phyloP scores from a whole-genome alignment of 2,329 filamentous ascomycete species.

The Cladophialophora immunda region DNA sequence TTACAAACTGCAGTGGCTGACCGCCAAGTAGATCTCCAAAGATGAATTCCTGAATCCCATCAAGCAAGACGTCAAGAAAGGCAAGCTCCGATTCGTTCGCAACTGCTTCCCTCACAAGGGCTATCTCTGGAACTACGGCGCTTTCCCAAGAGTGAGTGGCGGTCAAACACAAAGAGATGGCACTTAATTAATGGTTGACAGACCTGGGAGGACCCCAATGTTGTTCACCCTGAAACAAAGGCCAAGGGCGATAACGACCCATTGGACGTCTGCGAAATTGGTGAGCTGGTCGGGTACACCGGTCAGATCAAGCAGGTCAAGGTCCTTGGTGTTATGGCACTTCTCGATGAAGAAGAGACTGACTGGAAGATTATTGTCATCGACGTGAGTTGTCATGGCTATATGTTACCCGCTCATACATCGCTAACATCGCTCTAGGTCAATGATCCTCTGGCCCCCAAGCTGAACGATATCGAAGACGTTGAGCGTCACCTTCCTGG shows the following conservation, averaged over 20 bases:
- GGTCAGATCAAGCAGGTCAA: slow-evolving; percentile 99
- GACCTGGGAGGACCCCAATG: slow-evolving; percentile 99
- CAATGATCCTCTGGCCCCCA: slow-evolving; percentile 93
- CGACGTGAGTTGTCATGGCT: slow-evolving; percentile 60
- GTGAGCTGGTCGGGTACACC: slow-evolving; percentile 93
- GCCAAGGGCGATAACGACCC: slow-evolving; percentile 99
- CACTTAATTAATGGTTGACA: slow-evolving; percentile 50
- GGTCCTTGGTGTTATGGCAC: slow-evolving; percentile 98
- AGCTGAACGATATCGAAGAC: slow-evolving; percentile 98
- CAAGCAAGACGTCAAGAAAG: slow-evolving; percentile 99
- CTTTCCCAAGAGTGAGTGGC: slow-evolving; percentile 87
- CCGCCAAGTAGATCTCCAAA: slow-evolving; percentile 82
- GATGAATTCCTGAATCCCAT: slow-evolving; percentile 98
- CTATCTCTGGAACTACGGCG: slow-evolving; percentile 99
- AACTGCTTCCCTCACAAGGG: slow-evolving; percentile 99
- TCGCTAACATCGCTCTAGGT: slow-evolving; percentile 27
- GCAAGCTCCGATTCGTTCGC: slow-evolving; percentile 98
- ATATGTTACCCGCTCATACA: slow-evolving; percentile 51
- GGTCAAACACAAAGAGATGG: neutral
- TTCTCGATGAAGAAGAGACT: slow-evolving; percentile 99
- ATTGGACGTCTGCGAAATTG: slow-evolving; percentile 99
- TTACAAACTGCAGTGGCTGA: slow-evolving; percentile 24
- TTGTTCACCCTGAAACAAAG: slow-evolving; percentile 97
- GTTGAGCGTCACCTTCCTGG: slow-evolving; percentile 98
- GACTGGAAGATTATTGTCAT: slow-evolving; percentile 99